Base-by-base conservation (phyloP, 345 rosid genomes). In the Toxicodendron radicans region DNA sequence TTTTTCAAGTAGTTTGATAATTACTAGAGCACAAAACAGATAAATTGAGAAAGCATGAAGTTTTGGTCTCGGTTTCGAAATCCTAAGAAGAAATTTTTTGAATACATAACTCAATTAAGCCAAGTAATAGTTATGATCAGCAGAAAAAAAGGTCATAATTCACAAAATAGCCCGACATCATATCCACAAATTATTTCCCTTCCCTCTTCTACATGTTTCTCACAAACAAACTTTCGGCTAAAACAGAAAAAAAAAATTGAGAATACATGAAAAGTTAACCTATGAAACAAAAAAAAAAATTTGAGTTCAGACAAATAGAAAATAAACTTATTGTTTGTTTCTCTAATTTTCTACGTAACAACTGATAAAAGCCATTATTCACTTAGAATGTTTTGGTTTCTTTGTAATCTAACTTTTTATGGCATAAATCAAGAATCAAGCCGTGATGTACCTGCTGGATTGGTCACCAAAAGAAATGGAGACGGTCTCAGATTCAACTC, bases 391-490 rank as follows among this genome's bases (percentile, higher is more conserved):
- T 38, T 38, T 6, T 38, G 6, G 9, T 7, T 8, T 38, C 43
- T 7, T 7, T 38, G 9, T 38, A 38, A 38, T 8, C 43, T 38
- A 38, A 38, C 43, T 5, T 38, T 38, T 7, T 38, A 59, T 1
- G n/a, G 56, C 13, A 30, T 30, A 56, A 67, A 32, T 20, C 12
- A 33, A 5, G 21, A 33, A 57, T 12, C 13, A 62, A 54, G 23
- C 43, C 9, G 1, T 46, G 7, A 65, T 48, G 20, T 71, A 85
- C 97, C 90, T 78, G 18, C 84, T 32, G 1, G 79, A 73, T 64
- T 79, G 87, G 62, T 84, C 86, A 66, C 79, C 89, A 9, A 86
- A 84, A 4, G 86, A 85, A 48, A 93, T 48, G 6, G 89, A 63
- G 38, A 87, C 91, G 0, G 73, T 45, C 49, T 82, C 78, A 1